These are phyloP conservation scores for Ambrosia trifida DNA, from an alignment of 129 eudicot genomes.

Conservation along the genomic window DNA sequence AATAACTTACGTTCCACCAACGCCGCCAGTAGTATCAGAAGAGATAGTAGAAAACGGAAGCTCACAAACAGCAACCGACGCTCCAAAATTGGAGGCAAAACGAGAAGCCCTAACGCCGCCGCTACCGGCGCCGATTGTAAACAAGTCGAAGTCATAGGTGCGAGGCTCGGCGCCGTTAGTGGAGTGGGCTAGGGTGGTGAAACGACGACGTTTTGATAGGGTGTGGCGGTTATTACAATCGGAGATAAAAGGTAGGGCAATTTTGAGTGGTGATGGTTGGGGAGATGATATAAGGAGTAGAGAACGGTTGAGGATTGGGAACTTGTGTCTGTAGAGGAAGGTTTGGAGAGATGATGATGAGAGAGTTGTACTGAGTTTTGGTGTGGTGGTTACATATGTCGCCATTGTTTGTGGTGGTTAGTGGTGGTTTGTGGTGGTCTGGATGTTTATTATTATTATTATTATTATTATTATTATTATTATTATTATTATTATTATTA, in stretches of 20 bases:
- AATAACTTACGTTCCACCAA: slow-evolving; percentile 85
- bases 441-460: too few species aligned
- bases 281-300: slow-evolving; percentile 35
- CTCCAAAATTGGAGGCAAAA: slow-evolving; percentile 90
- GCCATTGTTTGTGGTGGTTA: slow-evolving; percentile 37
- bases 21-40: slow-evolving; percentile 89
- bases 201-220: slow-evolving; percentile 41
- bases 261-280: slow-evolving; percentile 29
- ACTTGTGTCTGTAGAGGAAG: slow-evolving; percentile 32
- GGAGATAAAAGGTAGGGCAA: slow-evolving; percentile 34
- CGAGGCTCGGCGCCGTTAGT: slow-evolving; percentile 62
- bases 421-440: too few species aligned
- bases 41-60: slow-evolving; percentile 89
- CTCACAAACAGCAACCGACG: slow-evolving; percentile 91
- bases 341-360: slow-evolving; percentile 51
- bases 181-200: slow-evolving; percentile 58
- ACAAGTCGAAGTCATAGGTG: slow-evolving; percentile 78
- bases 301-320: slow-evolving; percentile 28
- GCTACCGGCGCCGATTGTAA: slow-evolving; percentile 96
- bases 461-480: too few species aligned
- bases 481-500: too few species aligned
- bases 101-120: slow-evolving; percentile 99
- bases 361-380: slow-evolving; percentile 53
- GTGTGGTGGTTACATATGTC: slow-evolving; percentile 61
- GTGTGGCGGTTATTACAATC: slow-evolving; percentile 16